Evolutionary conservation across 495 filamentous ascomycete species (phyloP), one percentile per base, ranked within the genome.

Genomic region (Geoglossum glabrum): DNA sequence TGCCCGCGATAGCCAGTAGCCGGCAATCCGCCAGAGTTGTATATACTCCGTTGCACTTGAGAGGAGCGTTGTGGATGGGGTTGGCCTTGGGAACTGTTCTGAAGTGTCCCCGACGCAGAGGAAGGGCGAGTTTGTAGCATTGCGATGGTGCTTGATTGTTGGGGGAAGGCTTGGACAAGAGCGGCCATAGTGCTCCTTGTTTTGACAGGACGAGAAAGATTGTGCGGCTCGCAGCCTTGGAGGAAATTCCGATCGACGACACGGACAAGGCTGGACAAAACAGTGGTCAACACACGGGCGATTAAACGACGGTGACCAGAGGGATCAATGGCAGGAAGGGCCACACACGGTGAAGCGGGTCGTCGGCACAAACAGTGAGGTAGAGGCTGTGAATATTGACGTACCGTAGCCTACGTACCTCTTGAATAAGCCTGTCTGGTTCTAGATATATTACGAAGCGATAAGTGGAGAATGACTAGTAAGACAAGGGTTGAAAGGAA

Each of bases 141-240:
- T 57, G 84, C 83, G 65, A 90, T 82, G 58, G 84, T 85, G 65
- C 79, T 78, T 68, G 81, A 80, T 71, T 87, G 86, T 71, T 85
- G 80, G 64, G 87, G 84, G 67, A 90, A 89, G 61, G 87, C 79
- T 76, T 94, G 87, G 71, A 92, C 86, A 73, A 94, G 78, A 71
- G 87, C 86, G 73, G 87, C 87, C 87, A 94, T 94, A 66, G 61
- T 79, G 59, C n/a, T 51, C 26, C n/a, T 58, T 30, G 13, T 7
- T 56, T 11, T 1, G 6, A 3, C 17, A n/a, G 19, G 17, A 15
- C 28, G 28, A 21, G 40, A 45, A 45, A 10, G 7, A 26, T 31
- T 31, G 49, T 27, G 49, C 49, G 15, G 28, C 49, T 28, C 28
- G 15, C 49, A 52, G 49, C 49, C 49, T 52, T 28, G 21, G 1